phyloP scores from a whole-genome alignment of 1,284 basidiomycete genomes.

The Cryptococcus jaspeensis region DNA sequence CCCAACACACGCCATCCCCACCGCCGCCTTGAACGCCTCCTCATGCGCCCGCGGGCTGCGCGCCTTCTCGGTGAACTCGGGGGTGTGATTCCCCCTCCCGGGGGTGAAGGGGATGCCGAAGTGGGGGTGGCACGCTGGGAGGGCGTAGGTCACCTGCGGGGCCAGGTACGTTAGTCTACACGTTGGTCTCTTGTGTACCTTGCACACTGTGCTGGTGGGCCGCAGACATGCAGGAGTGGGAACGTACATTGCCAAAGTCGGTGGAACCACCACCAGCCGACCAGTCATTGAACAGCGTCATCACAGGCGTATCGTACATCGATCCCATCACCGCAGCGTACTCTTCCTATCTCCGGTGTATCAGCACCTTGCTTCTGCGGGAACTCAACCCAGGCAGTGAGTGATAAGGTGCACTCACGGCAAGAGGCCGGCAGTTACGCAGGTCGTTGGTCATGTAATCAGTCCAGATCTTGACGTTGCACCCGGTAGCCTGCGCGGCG shows the following conservation, averaged over 20 bases:
- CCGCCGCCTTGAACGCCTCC: conserved; percentile 35
- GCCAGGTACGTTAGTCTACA: background rate
- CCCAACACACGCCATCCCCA: conserved; percentile 39
- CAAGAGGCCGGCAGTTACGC: conserved; percentile 34
- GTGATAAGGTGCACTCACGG: conserved; percentile 10
- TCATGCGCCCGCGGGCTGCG: conserved; percentile 27
- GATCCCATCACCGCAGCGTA: conserved; percentile 9
- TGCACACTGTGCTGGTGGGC: too few species aligned
- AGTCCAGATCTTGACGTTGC: conserved; percentile 58
- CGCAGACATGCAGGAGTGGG: background rate
- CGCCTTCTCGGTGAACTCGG: conserved; percentile 22
- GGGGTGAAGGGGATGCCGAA: conserved; percentile 19
- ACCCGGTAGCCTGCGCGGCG: conserved; percentile 68
- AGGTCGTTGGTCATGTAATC: conserved; percentile 59
- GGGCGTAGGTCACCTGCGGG: too few species aligned
- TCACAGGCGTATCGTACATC: conserved; percentile 3
- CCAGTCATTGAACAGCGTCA: conserved; percentile 3
- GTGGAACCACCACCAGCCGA: background rate
- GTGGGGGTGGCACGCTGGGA: conserved; percentile 15
- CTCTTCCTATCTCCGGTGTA: conserved; percentile 1
- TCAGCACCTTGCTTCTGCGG: too few species aligned
- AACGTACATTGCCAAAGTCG: conserved; percentile 14
- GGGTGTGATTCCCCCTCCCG: conserved; percentile 20
- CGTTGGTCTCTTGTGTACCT: background rate
- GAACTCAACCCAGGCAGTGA: too few species aligned